Percentiles rank a stretch among this genome's conserved stretches.
These are phyloP conservation scores for Phytophthora brassicae DNA, from an alignment of 352 stramenopile species.

Conservation along the genomic window DNA sequence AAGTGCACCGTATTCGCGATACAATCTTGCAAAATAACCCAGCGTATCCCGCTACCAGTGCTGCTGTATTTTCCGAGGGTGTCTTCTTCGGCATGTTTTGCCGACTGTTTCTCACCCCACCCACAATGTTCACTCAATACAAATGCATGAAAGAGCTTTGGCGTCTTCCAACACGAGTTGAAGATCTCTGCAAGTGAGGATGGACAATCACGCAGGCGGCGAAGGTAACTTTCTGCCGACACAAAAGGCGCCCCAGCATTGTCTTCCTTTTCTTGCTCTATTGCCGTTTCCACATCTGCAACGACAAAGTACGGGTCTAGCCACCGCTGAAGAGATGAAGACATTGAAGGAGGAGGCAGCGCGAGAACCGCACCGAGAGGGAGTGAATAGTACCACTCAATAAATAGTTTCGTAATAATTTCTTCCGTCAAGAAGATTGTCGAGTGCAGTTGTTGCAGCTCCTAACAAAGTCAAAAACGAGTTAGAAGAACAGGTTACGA, in stretches of 20 bases:
- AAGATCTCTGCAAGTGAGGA: slow-evolving; percentile 52
- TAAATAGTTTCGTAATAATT: slow-evolving; percentile 58
- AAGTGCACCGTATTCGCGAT: slow-evolving; percentile 75
- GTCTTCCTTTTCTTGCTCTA: slow-evolving; percentile 36
- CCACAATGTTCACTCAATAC: slow-evolving; percentile 67
- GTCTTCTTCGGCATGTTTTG: slow-evolving; percentile 67
- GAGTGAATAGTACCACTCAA: slow-evolving; percentile 85
- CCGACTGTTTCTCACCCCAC: slow-evolving; percentile 65
- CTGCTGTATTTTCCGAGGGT: slow-evolving; percentile 73
- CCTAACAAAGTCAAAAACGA: slow-evolving; percentile 31
- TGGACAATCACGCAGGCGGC: slow-evolving; percentile 43
- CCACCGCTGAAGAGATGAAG: slow-evolving; percentile 80
- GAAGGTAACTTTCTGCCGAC: slow-evolving; percentile 30
- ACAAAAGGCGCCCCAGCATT: slow-evolving; percentile 26
- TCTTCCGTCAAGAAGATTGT: slow-evolving; percentile 57
- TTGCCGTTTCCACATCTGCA: slow-evolving; percentile 34
- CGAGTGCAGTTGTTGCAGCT: slow-evolving; percentile 62
- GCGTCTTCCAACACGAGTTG: slow-evolving; percentile 57
- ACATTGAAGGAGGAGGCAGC: slow-evolving; percentile 61
- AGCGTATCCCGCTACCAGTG: slow-evolving; percentile 59
- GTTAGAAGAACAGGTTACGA: slow-evolving; percentile 5
- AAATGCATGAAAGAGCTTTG: slow-evolving; percentile 71
- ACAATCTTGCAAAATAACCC: slow-evolving; percentile 70
- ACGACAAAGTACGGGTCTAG: slow-evolving; percentile 60
- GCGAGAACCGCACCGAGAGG: slow-evolving; percentile 58